Base-by-base conservation (phyloP, 495 filamentous ascomycete genomes). In the Cudoniella acicularis region DNA sequence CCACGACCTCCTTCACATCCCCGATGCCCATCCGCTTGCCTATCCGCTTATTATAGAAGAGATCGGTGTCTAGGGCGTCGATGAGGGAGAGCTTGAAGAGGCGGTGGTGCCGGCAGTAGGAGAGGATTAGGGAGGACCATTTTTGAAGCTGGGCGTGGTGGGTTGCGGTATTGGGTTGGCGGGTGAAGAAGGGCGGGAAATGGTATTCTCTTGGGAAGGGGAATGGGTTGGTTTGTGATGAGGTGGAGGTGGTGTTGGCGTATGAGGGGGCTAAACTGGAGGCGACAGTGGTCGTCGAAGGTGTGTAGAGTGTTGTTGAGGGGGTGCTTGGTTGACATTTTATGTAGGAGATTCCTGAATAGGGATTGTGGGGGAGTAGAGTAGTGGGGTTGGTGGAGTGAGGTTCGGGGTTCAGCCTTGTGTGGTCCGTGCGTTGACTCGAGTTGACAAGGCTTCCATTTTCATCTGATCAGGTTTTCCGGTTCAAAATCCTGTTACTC, bases 51-150 rank as follows among this genome's bases (percentile, higher is more conserved):
- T 87, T 87, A 64, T 68, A 51, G 74, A 88, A 88, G 4, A 82
- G 71, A 23, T 71, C 69, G 17, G 67, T 65, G 16, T 69, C 78
- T 10, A 87, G 67, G 1, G 83, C 79, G 18, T 88, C 77, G 41
- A 81, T 72, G 11, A 94, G 74, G 2, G 84, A 76, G 25, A 97
- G 79, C 26, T 82, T 81, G 77, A 82, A 95, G 65, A 89, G 68
- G 42, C 79, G 83, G 73, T 93, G 82, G 69, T 87, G 79, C 0
- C 84, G 82, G 71, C 89, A 92, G 86, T 94, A 98, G 65, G 85
- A 65, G 57, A 88, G 90, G 66, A 98, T 85, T 17, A 96, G 82
- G n/a, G 82, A 68, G 42, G 87, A 85, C 94, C 94, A 98, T 75
- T 88, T 89, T 30, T 79, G 72, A 52, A 91, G 84, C 70, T 98